Percentiles rank a stretch among this genome's conserved stretches.
Evolutionary conservation across 2,329 filamentous ascomycete species (phyloP).

Genomic region (Ilyonectria robusta): DNA sequence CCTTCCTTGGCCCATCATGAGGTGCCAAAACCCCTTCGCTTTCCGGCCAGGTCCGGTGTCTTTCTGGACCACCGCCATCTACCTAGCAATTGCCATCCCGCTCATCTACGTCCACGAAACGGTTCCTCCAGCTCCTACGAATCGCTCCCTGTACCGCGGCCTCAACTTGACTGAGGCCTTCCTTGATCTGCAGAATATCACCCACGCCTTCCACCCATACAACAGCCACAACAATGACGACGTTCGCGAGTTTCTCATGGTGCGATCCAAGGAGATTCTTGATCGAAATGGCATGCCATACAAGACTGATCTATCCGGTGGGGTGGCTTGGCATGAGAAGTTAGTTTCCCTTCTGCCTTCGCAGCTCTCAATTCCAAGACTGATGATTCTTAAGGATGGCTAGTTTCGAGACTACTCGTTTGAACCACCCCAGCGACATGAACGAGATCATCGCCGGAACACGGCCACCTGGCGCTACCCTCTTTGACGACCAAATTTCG

Average conservation of each 20-base stretch:
- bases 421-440: neutral
- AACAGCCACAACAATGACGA: conserved; percentile 88
- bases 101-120: conserved; percentile 82
- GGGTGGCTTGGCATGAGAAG: conserved; percentile 47
- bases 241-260: conserved; percentile 82
- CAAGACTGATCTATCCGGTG: conserved; percentile 56
- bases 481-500: conserved; percentile 84
- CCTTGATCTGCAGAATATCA: conserved; percentile 84
- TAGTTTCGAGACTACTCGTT: neutral
- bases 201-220: conserved; percentile 85
- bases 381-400: neutral
- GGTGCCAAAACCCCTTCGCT: conserved; percentile 71
- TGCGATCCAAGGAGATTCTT: conserved; percentile 79
- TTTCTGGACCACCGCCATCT: conserved; percentile 81
- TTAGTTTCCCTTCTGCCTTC: conserved; percentile 26
- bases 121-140: conserved; percentile 76
- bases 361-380: neutral
- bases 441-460: conserved; percentile 12
- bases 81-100: conserved; percentile 82
- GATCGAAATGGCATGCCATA: conserved; percentile 69
- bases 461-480: conserved; percentile 61
- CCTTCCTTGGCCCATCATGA: conserved; percentile 43
- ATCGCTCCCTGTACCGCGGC: conserved; percentile 65
- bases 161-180: conserved; percentile 90
- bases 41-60: conserved; percentile 89